Conservation (phyloP, 2,329 filamentous ascomycete species). For the Aspergillus fumigatiaffinis region DNA sequence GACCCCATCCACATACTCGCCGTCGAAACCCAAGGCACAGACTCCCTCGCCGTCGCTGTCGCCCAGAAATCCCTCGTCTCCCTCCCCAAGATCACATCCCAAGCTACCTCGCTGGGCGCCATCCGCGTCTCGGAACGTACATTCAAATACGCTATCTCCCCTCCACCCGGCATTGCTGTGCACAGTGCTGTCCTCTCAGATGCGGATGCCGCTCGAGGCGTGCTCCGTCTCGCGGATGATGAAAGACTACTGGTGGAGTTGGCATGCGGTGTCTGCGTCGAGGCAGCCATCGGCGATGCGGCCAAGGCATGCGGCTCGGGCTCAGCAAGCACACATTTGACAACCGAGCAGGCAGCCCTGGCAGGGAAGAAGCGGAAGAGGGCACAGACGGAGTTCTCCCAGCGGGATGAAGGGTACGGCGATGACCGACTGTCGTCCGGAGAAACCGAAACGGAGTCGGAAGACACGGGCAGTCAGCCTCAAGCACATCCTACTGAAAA, state of each 20-base stretch:
- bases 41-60: constrained; percentile 64
- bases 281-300: constrained; percentile 38
- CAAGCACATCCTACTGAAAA: not conserved
- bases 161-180: constrained; percentile 47
- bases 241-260: constrained; percentile 77
- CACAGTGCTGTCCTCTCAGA: constrained; percentile 64
- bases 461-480: constrained; percentile 6
- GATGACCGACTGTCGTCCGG: constrained; percentile 30
- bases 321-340: not conserved
- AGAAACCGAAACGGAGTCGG: constrained; percentile 24
- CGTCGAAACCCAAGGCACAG: constrained; percentile 71
- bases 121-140: constrained; percentile 64
- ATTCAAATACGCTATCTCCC: constrained; percentile 59
- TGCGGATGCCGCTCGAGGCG: constrained; percentile 74
- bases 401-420: constrained; percentile 33
- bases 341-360: constrained; percentile 8
- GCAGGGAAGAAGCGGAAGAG: constrained; percentile 29
- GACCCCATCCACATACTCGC: constrained; percentile 57
- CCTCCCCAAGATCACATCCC: constrained; percentile 67
- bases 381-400: constrained; percentile 5
- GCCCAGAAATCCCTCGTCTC: constrained; percentile 54
- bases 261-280: constrained; percentile 78
- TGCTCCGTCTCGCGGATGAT: constrained; percentile 74
- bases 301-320: constrained; percentile 6
- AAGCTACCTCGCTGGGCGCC: constrained; percentile 72